A percentile compares a stretch with the other conserved stretches of the same genome.
Evolutionary conservation across 257 asterid species (phyloP).

Genomic region (Gentiana dahurica): DNA sequence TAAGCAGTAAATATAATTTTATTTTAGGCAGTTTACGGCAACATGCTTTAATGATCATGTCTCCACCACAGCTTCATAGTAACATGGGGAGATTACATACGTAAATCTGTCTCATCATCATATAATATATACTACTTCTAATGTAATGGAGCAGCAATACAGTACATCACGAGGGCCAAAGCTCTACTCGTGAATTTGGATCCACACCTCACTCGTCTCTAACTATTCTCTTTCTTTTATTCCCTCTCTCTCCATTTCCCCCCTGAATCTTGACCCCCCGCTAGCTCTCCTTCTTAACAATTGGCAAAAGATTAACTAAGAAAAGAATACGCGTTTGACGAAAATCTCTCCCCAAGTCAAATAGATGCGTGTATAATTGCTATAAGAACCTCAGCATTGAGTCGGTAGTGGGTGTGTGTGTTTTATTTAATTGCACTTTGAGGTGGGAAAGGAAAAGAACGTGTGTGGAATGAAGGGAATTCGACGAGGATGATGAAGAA

Average conservation of each 20-base stretch:
- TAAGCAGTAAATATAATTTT: not conserved
- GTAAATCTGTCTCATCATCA: not conserved
- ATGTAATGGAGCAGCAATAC: not conserved
- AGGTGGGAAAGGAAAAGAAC: conserved; percentile 1
- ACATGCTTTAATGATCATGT: no score
- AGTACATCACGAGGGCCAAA: conserved; percentile 31
- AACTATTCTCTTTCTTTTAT: conserved; percentile 10
- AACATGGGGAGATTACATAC: no score
- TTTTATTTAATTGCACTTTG: not conserved
- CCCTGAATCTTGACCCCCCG: conserved; percentile 21
- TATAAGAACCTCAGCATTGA: no score
- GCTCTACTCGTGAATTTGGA: conserved; percentile 30
- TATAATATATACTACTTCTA: not conserved
- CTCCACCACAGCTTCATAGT: no score
- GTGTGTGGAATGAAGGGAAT: conserved; percentile 8
- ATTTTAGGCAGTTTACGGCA: not conserved
- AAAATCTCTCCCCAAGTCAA: no score
- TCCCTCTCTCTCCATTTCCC: conserved; percentile 15
- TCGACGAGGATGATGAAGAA: conserved; percentile 4
- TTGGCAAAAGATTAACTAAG: no score
- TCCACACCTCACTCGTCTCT: conserved; percentile 14
- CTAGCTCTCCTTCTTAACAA: conserved; percentile 2
- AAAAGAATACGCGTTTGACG: no score
- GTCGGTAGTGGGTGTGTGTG: not conserved
- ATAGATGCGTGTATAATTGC: no score